Evolutionary conservation across 306 rosid species (phyloP).

Genomic region (Pyrus pyrifolia): DNA sequence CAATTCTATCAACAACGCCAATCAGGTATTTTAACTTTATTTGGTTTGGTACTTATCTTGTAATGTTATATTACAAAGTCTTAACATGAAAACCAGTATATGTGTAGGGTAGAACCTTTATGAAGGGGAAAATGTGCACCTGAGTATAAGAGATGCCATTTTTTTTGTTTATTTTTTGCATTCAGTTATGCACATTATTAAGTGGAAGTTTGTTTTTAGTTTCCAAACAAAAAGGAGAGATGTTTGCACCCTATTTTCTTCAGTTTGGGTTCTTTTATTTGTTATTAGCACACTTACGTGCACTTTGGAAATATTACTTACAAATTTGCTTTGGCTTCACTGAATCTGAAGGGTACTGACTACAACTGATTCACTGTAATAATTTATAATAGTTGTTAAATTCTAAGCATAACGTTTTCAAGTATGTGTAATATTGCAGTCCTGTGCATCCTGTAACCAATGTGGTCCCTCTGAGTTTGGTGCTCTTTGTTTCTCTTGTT

Average conservation of each 20-base stretch:
- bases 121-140: neutral
- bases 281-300: neutral
- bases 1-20: conserved; percentile 87
- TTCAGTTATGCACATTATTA: neutral
- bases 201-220: neutral
- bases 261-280: neutral
- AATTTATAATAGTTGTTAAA: conserved; percentile 6
- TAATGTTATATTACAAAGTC: neutral
- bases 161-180: neutral
- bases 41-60: neutral
- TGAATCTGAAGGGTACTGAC: conserved; percentile 4
- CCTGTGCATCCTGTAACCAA: conserved; percentile 87
- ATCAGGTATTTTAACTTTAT: conserved; percentile 51
- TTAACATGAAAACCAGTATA: neutral
- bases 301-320: neutral
- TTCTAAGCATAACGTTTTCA: conserved; percentile 2
- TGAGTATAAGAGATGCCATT: neutral
- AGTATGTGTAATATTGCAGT: conserved; percentile 51
- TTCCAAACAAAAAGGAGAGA: neutral
- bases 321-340: neutral
- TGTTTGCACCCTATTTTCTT: neutral
- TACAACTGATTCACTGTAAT: conserved; percentile 1
- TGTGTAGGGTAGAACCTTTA: neutral
- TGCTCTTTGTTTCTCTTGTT: conserved; percentile 77
- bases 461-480: conserved; percentile 80